Percentiles rank a stretch among this genome's conserved stretches.
These are phyloP conservation scores for Oryza brachyantha DNA, from an alignment of 176 grass and related monocot species.

Conservation along the genomic window DNA sequence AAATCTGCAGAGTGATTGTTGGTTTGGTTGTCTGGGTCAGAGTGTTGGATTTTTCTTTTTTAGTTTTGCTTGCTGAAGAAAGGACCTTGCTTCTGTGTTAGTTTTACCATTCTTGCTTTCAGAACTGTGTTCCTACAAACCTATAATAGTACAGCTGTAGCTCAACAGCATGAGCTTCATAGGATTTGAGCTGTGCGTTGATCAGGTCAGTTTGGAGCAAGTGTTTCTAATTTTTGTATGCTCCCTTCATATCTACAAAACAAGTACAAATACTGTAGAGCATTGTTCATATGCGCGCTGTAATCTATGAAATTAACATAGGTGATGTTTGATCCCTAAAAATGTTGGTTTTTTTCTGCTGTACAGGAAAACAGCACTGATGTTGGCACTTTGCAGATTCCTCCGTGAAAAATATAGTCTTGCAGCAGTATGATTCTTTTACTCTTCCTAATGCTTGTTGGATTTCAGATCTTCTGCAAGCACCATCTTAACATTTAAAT, in stretches of 20 bases:
- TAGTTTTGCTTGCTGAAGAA: background rate
- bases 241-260: background rate
- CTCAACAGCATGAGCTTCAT: background rate
- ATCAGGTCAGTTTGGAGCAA: background rate
- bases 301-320: background rate
- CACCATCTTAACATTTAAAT: background rate
- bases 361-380: constrained; percentile 91
- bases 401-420: constrained; percentile 94
- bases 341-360: background rate
- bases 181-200: background rate
- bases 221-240: background rate
- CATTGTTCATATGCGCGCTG: background rate
- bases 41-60: background rate
- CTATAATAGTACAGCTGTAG: background rate
- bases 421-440: constrained; percentile 59
- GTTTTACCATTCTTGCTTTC: background rate
- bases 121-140: background rate
- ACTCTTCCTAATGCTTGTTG: background rate
- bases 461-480: background rate
- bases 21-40: background rate
- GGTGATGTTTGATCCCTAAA: background rate
- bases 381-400: constrained; percentile 77
- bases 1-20: background rate
- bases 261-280: background rate
- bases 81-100: background rate